Percentiles rank a stretch among this genome's conserved stretches.
phyloP scores from a whole-genome alignment of 768 basidiomycete genomes.

The Leccinum broughii region DNA sequence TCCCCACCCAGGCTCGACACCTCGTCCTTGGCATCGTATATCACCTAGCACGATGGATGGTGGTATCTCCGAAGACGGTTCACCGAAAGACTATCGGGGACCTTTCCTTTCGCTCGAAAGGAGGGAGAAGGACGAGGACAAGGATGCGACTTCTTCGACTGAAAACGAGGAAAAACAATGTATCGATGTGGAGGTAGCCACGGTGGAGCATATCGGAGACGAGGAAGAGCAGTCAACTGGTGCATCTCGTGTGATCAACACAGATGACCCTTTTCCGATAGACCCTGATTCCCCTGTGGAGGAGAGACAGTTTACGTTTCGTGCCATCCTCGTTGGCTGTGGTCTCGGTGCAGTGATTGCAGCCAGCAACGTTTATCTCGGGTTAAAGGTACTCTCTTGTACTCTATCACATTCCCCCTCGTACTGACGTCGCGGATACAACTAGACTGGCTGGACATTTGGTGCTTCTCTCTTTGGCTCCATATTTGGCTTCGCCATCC shows the following conservation, averaged over 20 bases:
- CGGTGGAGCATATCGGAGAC: neutral
- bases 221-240: neutral
- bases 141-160: neutral
- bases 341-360: slow-evolving; percentile 54
- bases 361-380: slow-evolving; percentile 66
- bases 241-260: slow-evolving; percentile 17
- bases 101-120: neutral
- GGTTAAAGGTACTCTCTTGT: slow-evolving; percentile 44
- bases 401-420: neutral
- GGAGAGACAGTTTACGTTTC: slow-evolving; percentile 52
- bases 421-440: neutral
- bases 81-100: neutral
- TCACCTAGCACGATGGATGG: slow-evolving; percentile 1
- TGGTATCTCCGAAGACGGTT: neutral
- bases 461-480: slow-evolving; percentile 59
- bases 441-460: slow-evolving; percentile 62
- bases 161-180: slow-evolving; percentile 1
- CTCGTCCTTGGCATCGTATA: neutral
- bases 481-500: slow-evolving; percentile 46
- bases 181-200: slow-evolving; percentile 3
- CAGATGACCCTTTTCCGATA: slow-evolving; percentile 50
- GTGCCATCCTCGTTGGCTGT: slow-evolving; percentile 53
- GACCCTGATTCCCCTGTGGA: slow-evolving; percentile 43
- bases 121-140: neutral
- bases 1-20: neutral